These are phyloP conservation scores for Xylaria telfairii DNA, from an alignment of 495 filamentous ascomycete genomes.

Conservation along the genomic window DNA sequence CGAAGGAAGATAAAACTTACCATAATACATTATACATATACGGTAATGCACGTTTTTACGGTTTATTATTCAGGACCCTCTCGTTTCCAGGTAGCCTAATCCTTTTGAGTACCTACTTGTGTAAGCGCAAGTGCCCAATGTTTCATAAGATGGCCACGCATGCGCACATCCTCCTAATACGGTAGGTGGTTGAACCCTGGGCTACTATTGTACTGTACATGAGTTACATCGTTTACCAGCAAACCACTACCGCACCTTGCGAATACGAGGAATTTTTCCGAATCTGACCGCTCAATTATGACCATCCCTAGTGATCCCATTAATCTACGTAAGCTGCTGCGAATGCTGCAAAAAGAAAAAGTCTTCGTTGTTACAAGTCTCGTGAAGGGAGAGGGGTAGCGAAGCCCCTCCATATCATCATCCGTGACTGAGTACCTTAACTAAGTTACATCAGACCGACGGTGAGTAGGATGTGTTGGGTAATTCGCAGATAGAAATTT, in stretches of 20 bases:
- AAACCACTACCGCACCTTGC: neutral
- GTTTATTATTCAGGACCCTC: neutral
- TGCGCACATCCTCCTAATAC: neutral
- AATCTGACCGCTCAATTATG: conserved; percentile 4
- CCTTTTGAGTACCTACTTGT: neutral
- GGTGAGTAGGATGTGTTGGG: neutral
- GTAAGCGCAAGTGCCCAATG: neutral
- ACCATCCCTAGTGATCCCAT: neutral
- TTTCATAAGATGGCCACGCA: conserved; percentile 14
- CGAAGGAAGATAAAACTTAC: neutral
- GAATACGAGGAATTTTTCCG: conserved; percentile 6
- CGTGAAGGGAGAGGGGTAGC: neutral
- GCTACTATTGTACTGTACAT: conserved; percentile 9
- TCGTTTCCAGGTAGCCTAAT: neutral
- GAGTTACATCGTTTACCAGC: conserved; percentile 20
- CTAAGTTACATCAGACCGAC: neutral
- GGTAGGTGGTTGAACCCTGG: conserved; percentile 10
- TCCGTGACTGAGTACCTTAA: neutral
- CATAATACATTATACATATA: conserved; percentile 12
- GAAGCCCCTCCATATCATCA: neutral
- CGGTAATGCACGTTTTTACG: conserved; percentile 5
- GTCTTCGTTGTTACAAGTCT: neutral
- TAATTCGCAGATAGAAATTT: neutral
- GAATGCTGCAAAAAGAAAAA: neutral
- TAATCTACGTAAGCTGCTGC: neutral